These are phyloP conservation scores for Paspalum vaginatum DNA, from an alignment of 176 grass and related monocot genomes.

Conservation along the genomic window DNA sequence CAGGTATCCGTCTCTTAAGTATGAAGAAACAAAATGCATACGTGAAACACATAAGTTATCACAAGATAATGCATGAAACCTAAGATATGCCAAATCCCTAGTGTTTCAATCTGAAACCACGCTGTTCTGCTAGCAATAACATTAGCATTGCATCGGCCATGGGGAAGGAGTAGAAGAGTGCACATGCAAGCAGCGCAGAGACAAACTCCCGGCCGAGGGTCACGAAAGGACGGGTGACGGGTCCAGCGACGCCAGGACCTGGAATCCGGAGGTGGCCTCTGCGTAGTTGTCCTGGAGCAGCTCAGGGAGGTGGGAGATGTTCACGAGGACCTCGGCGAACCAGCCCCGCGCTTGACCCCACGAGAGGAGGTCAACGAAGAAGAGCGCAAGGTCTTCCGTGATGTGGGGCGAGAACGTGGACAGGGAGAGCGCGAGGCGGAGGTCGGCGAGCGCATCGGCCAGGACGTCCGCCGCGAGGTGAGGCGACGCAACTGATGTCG, in stretches of 20 bases:
- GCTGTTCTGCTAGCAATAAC: no score
- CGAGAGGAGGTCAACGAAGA: conserved; percentile 81
- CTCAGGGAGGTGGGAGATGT: conserved; percentile 64
- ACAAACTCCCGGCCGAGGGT: conserved; percentile 74
- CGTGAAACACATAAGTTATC: no score
- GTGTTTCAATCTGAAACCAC: no score
- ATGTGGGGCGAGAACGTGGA: conserved; percentile 31
- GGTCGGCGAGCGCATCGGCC: conserved; percentile 73
- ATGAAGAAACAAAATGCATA: no score
- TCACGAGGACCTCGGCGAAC: conserved; percentile 66
- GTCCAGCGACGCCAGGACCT: conserved; percentile 59
- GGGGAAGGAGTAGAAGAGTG: conserved; percentile 88
- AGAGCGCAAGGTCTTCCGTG: conserved; percentile 60
- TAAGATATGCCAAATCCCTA: no score
- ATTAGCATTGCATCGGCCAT: no score
- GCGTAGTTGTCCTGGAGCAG: conserved; percentile 79
- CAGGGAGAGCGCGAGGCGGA: conserved; percentile 63
- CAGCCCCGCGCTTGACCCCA: conserved; percentile 62
- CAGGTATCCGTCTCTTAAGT: no score
- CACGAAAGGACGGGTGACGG: conserved; percentile 55
- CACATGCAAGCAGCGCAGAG: conserved; percentile 76
- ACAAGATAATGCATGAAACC: no score
- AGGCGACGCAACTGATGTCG: conserved; percentile 76
- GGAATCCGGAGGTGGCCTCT: conserved; percentile 53
- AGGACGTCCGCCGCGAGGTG: conserved; percentile 81